Percentiles rank a stretch among this genome's conserved stretches.
phyloP scores from a whole-genome alignment of 2,329 filamentous ascomycete species.

The Aspergillus tamarii region DNA sequence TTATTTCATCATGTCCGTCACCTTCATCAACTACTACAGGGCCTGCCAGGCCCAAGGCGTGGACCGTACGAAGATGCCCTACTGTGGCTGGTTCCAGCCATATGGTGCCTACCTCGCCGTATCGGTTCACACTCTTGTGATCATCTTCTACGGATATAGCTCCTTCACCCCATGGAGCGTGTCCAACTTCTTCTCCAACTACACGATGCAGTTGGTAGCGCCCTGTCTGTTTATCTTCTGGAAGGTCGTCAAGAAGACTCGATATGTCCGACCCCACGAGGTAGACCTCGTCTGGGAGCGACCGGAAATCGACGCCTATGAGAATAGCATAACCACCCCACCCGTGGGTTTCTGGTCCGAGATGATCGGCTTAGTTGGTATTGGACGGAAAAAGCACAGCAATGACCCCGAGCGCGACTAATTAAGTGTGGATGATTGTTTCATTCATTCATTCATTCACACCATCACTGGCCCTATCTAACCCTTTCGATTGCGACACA shows the following conservation, averaged over 20 bases:
- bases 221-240: slow-evolving; percentile 59
- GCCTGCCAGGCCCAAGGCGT: slow-evolving; percentile 56
- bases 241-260: slow-evolving; percentile 66
- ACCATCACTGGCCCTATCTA: not conserved
- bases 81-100: slow-evolving; percentile 62
- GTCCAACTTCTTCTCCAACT: slow-evolving; percentile 53
- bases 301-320: slow-evolving; percentile 15
- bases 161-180: slow-evolving; percentile 51
- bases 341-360: slow-evolving; percentile 10
- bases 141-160: slow-evolving; percentile 58
- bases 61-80: slow-evolving; percentile 59
- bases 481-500: not conserved
- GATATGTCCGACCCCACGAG: slow-evolving; percentile 55
- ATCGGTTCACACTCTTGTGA: slow-evolving; percentile 1
- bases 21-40: slow-evolving; percentile 63
- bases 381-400: not conserved
- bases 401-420: not conserved
- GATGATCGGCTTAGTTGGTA: slow-evolving; percentile 1
- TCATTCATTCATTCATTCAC: no score
- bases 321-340: slow-evolving; percentile 8
- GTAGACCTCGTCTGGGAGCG: slow-evolving; percentile 54
- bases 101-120: slow-evolving; percentile 48
- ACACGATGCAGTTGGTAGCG: slow-evolving; percentile 59
- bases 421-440: not conserved
- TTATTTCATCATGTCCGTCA: slow-evolving; percentile 63